phyloP scores from a whole-genome alignment of 305 asterid species.

The Solanum aculeatissimum region DNA sequence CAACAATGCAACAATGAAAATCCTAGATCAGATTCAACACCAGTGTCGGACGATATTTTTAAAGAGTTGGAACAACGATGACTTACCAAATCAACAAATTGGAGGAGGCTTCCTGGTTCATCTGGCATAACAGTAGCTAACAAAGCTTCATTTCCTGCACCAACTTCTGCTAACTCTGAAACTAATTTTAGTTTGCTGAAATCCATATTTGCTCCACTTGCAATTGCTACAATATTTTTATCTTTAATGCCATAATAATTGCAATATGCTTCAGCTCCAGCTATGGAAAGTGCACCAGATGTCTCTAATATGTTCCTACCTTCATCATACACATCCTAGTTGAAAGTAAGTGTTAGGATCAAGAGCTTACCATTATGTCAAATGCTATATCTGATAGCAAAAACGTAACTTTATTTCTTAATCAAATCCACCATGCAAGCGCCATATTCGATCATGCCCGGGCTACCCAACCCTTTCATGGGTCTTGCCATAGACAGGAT shows the following conservation, averaged over 20 bases:
- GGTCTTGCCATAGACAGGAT: too few relatives aligned
- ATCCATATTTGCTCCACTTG: slow-evolving; percentile 96
- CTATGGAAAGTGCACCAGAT: slow-evolving; percentile 83
- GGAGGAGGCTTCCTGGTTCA: slow-evolving; percentile 60
- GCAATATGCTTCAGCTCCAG: slow-evolving; percentile 91
- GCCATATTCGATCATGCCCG: too few relatives aligned
- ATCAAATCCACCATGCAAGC: too few relatives aligned
- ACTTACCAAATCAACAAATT: slow-evolving; percentile 48
- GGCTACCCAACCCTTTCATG: too few relatives aligned
- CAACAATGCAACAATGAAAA: neutral
- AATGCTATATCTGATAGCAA: too few relatives aligned
- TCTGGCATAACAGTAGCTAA: slow-evolving; percentile 67
- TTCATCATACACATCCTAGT: slow-evolving; percentile 88
- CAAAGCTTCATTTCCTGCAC: slow-evolving; percentile 66
- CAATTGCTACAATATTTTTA: slow-evolving; percentile 69
- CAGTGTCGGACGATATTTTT: neutral
- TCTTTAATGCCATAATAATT: slow-evolving; percentile 55
- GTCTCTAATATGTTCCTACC: slow-evolving; percentile 80
- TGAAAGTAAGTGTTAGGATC: too few relatives aligned
- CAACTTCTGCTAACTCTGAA: slow-evolving; percentile 72
- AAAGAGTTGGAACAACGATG: neutral
- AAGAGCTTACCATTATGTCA: too few relatives aligned
- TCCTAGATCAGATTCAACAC: too few relatives aligned
- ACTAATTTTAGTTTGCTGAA: slow-evolving; percentile 72
- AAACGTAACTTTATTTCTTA: too few relatives aligned